Percentiles rank a stretch among this genome's conserved stretches.
These are phyloP conservation scores for Clonostachys solani DNA, from an alignment of 2,329 filamentous ascomycete species.

Conservation along the genomic window DNA sequence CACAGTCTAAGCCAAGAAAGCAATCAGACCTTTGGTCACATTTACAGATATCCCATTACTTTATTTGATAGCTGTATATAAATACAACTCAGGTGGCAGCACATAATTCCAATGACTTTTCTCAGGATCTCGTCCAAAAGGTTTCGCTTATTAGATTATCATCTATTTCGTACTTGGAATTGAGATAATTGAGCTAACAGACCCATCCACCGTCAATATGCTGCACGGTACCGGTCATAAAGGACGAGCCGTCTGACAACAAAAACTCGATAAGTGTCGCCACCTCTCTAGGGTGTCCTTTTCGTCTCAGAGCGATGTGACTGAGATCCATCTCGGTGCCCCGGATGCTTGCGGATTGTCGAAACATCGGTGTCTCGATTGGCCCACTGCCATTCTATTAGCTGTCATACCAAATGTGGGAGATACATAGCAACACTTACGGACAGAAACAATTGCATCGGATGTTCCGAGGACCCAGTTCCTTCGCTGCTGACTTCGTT, in stretches of 20 bases:
- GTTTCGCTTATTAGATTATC: no score
- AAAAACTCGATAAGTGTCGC: constrained; percentile 17
- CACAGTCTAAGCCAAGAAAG: no score
- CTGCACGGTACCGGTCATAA: constrained; percentile 14
- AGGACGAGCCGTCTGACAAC: constrained; percentile 15
- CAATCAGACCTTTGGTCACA: no score
- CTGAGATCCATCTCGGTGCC: constrained; percentile 7
- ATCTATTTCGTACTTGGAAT: no score
- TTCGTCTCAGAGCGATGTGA: constrained; percentile 9
- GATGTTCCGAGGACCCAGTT: constrained; percentile 14
- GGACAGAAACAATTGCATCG: constrained; percentile 19
- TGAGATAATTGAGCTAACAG: no score
- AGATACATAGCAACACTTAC: constrained; percentile 10
- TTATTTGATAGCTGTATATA: no score
- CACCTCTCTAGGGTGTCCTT: constrained; percentile 15
- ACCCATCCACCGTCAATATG: constrained; percentile 18
- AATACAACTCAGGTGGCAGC: no score
- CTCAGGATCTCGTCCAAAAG: no score
- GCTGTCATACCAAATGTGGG: background rate
- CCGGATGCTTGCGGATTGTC: constrained; percentile 2
- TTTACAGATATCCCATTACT: no score
- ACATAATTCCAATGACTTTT: no score
- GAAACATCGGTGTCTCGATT: constrained; percentile 21
- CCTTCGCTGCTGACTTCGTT: constrained; percentile 20
- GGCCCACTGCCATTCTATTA: constrained; percentile 9